These are phyloP conservation scores for Neurospora sp. DNA, from an alignment of 495 filamentous ascomycete genomes.

Conservation along the genomic window DNA sequence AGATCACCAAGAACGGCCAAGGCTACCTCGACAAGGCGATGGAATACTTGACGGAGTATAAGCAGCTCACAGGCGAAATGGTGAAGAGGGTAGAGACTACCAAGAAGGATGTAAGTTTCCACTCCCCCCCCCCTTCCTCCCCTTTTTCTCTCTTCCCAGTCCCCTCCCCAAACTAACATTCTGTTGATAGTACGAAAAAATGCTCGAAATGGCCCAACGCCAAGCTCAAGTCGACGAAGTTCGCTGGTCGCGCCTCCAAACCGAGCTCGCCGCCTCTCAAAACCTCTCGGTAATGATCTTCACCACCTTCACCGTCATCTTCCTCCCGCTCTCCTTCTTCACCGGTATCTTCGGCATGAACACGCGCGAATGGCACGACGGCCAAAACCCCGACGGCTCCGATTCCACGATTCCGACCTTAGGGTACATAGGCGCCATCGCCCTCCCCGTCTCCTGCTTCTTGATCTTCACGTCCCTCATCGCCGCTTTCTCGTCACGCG, in stretches of 20 bases:
- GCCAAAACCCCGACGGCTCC: neutral
- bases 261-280: conserved; percentile 52
- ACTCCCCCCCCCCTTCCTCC: neutral
- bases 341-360: conserved; percentile 60
- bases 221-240: conserved; percentile 61
- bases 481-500: conserved; percentile 31
- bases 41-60: conserved; percentile 45
- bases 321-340: conserved; percentile 57
- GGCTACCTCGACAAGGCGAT: conserved; percentile 42
- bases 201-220: conserved; percentile 58
- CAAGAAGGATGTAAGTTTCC: conserved; percentile 31
- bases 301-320: conserved; percentile 59
- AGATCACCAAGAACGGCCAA: conserved; percentile 28
- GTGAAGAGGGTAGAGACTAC: conserved; percentile 38
- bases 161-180: too few relatives aligned
- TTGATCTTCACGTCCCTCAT: conserved; percentile 31
- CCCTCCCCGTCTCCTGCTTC: conserved; percentile 28
- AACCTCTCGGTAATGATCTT: conserved; percentile 59
- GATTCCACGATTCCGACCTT: conserved; percentile 21
- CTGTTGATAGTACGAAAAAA: conserved; percentile 41
- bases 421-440: conserved; percentile 27
- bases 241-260: conserved; percentile 51
- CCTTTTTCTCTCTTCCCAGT: neutral
- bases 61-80: conserved; percentile 48
- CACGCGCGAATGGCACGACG: conserved; percentile 50